Evolutionary conservation across 495 filamentous ascomycete species (phyloP).

Genomic region (Parathielavia appendiculata): DNA sequence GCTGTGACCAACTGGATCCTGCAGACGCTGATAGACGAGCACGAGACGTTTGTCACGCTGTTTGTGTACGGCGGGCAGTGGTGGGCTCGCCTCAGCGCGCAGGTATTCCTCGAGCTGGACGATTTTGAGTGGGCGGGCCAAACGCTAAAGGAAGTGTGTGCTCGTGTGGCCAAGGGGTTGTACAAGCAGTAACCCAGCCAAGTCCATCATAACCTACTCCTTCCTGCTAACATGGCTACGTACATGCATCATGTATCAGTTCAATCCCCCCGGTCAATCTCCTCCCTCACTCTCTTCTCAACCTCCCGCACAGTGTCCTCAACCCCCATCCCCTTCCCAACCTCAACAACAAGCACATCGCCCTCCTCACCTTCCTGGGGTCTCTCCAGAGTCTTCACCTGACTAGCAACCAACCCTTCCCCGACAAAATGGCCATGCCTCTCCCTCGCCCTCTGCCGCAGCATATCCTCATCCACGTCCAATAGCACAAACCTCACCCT

Average conservation of each 20-base stretch:
- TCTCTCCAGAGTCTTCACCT: slow-evolving; percentile 23
- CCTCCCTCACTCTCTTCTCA: slow-evolving; percentile 13
- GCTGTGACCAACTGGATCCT: slow-evolving; percentile 54
- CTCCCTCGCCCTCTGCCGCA: slow-evolving; percentile 13
- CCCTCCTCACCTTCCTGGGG: slow-evolving; percentile 15
- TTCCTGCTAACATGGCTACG: too few relatives aligned
- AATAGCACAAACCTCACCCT: slow-evolving; percentile 24
- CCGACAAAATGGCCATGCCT: slow-evolving; percentile 23
- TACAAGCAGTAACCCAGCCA: slow-evolving; percentile 34
- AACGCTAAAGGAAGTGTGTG: slow-evolving; percentile 57
- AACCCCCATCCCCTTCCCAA: slow-evolving; percentile 1
- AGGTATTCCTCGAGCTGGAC: slow-evolving; percentile 69
- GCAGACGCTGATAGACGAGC: slow-evolving; percentile 50
- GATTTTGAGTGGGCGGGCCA: slow-evolving; percentile 72
- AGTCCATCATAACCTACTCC: too few relatives aligned
- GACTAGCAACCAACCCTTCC: slow-evolving; percentile 17
- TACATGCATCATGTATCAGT: too few relatives aligned
- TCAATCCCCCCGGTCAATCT: slow-evolving; percentile 18
- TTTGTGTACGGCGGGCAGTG: slow-evolving; percentile 52
- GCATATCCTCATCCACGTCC: slow-evolving; percentile 14
- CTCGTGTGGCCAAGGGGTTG: slow-evolving; percentile 53
- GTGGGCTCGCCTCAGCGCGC: slow-evolving; percentile 71
- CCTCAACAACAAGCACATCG: slow-evolving; percentile 22
- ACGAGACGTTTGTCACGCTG: slow-evolving; percentile 65
- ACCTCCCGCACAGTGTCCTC: slow-evolving; percentile 18